Evolutionary conservation across 106 monocot genomes (phyloP).

Genomic region (Ottelia alismoides): DNA sequence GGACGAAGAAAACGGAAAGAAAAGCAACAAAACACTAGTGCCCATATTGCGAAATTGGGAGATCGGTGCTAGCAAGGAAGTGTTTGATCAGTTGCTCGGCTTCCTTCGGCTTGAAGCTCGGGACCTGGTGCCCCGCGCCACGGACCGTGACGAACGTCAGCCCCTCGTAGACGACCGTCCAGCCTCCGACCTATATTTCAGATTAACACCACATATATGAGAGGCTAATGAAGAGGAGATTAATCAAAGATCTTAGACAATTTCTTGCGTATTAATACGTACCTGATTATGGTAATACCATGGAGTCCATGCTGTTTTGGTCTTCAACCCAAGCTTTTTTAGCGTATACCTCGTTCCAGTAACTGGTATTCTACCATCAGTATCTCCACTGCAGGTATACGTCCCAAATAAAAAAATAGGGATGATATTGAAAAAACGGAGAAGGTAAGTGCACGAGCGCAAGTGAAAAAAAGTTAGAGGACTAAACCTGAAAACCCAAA

Average conservation of each 20-base stretch:
- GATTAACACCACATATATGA: no score
- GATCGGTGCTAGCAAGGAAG: slow-evolving; percentile 10
- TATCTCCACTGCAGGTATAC: slow-evolving; percentile 15
- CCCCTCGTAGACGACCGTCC: slow-evolving; percentile 21
- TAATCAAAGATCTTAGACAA: no score
- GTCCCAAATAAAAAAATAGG: no score
- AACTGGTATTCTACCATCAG: slow-evolving; percentile 27
- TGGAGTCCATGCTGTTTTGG: slow-evolving; percentile 18
- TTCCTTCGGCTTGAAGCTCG: slow-evolving; percentile 15
- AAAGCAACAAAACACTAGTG: neutral
- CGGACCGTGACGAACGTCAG: slow-evolving; percentile 23
- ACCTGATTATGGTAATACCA: slow-evolving; percentile 26
- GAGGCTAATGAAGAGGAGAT: no score
- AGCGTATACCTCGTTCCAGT: slow-evolving; percentile 17
- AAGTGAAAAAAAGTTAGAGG: neutral
- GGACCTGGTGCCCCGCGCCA: slow-evolving; percentile 30
- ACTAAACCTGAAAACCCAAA: slow-evolving; percentile 86
- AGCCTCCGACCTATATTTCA: slow-evolving; percentile 30
- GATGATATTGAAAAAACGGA: neutral
- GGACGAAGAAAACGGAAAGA: neutral
- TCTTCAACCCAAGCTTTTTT: slow-evolving; percentile 17
- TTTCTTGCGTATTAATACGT: no score
- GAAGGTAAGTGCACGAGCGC: no score
- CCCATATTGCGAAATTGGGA: slow-evolving; percentile 10
- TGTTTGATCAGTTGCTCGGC: slow-evolving; percentile 5